phyloP scores from a whole-genome alignment of 2,329 filamentous ascomycete species.

The Knufia petricola region DNA sequence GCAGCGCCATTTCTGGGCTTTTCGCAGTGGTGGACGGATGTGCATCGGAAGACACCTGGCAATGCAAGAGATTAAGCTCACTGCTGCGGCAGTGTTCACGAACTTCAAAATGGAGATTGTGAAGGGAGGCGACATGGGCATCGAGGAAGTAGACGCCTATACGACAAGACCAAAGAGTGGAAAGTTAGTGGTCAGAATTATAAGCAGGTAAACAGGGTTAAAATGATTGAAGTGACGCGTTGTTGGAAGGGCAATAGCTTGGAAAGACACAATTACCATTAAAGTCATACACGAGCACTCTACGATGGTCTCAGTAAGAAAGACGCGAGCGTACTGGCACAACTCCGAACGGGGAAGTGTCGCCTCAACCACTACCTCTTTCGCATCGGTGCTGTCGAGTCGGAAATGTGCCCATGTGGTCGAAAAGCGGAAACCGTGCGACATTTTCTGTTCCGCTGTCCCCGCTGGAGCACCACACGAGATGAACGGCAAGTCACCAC shows the following conservation, averaged over 20 bases:
- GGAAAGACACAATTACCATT: too few species aligned
- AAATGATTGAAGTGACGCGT: too few species aligned
- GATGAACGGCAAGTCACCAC: neutral
- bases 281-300: neutral
- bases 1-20: conserved; percentile 42
- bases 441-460: neutral
- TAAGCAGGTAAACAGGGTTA: conserved; percentile 23
- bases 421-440: neutral
- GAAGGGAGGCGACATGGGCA: conserved; percentile 45
- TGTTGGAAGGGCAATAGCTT: too few species aligned
- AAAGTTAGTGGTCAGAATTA: conserved; percentile 50
- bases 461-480: neutral
- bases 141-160: conserved; percentile 58
- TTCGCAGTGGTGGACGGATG: conserved; percentile 42
- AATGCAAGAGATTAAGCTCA: conserved; percentile 59
- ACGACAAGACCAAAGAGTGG: conserved; percentile 50
- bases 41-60: conserved; percentile 42
- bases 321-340: neutral
- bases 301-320: neutral
- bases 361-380: neutral
- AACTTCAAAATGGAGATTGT: conserved; percentile 54
- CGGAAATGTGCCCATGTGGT: neutral
- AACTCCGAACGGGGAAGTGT: too few species aligned
- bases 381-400: neutral
- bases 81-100: conserved; percentile 60